Evolutionary conservation across 345 rosid species (phyloP).

Genomic region (Eucalyptus urophylla): DNA sequence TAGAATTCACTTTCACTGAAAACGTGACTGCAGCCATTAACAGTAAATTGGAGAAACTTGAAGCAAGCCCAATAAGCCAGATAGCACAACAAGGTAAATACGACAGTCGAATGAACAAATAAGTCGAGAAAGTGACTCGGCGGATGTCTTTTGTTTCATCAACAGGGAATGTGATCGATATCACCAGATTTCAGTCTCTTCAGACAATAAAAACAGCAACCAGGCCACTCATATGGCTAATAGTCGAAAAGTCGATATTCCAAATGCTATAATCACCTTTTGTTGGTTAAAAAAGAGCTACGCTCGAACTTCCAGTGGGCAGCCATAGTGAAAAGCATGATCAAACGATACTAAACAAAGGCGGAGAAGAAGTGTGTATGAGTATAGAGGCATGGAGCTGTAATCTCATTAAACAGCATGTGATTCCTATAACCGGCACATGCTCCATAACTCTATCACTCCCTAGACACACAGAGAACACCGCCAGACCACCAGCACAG

Average conservation of each 20-base stretch:
- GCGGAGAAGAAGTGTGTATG: background rate
- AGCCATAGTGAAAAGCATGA: background rate
- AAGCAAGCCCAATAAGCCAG: background rate
- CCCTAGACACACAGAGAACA: background rate
- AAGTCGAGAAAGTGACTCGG: background rate
- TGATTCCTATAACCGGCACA: background rate
- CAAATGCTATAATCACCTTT: background rate
- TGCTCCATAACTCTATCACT: background rate
- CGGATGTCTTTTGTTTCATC: background rate
- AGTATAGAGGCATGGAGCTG: background rate
- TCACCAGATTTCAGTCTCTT: background rate
- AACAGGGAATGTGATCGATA: background rate
- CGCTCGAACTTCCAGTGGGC: background rate
- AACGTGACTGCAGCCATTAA: background rate
- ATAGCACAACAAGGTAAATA: background rate
- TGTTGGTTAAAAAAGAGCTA: background rate
- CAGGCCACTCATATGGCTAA: background rate
- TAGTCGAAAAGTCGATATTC: background rate
- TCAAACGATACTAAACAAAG: background rate
- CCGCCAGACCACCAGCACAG: background rate
- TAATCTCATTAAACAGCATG: background rate
- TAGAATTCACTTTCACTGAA: background rate
- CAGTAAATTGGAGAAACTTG: background rate
- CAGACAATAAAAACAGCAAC: background rate
- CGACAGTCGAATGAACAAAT: background rate